Evolutionary conservation across 225 moss, liverwort and hornwort genomes (phyloP), one percentile per base, ranked within the genome.

Genomic region (Thuidium tamariscinum): DNA sequence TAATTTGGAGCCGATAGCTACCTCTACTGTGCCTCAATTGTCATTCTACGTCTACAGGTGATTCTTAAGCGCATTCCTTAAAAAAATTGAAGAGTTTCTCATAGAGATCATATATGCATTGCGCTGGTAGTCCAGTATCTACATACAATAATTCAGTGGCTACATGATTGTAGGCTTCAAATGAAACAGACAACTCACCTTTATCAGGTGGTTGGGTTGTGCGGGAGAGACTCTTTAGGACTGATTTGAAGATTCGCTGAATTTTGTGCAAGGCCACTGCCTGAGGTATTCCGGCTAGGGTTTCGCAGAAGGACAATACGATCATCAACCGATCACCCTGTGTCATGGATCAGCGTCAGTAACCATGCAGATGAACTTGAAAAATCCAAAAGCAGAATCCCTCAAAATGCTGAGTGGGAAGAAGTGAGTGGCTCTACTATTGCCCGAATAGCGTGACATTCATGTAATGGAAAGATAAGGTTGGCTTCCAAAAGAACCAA

Each of bases 101-200:
- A 54, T 62, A 11, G n/a, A 60, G 19, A 62, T 81, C 54, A 80
- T 68, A 11, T 42, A 23, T 80, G 29, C 72, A 39, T 59, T 74
- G 83, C 16, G 68, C 54, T 81, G 25, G 55, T 55, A 41, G 44
- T 65, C 37, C 46, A 82, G 15, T 74, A 77, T 77, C 66, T 66
- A 55, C 41, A 34, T 62, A 60, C 69, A 65, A 69, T 41, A 62
- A 25, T 44, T 76, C 68, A 54, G 44, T 37, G 66, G 65, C 82
- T 87, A 64, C 81, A 82, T 77, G 54, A 87, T 36, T 42, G 42
- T 62, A 67, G 68, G 68, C 44, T 64, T 77, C 65, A 62, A 41
- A 76, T 77, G 56, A 70, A 81, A 41, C 42, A 52, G 57, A 65
- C 78, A 72, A 67, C 90, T 88, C 85, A 88, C 90, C 85, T 79